A percentile compares a stretch with the other conserved stretches of the same genome.
Conservation (phyloP, 2,329 filamentous ascomycete species). For the Zasmidium cellare region DNA sequence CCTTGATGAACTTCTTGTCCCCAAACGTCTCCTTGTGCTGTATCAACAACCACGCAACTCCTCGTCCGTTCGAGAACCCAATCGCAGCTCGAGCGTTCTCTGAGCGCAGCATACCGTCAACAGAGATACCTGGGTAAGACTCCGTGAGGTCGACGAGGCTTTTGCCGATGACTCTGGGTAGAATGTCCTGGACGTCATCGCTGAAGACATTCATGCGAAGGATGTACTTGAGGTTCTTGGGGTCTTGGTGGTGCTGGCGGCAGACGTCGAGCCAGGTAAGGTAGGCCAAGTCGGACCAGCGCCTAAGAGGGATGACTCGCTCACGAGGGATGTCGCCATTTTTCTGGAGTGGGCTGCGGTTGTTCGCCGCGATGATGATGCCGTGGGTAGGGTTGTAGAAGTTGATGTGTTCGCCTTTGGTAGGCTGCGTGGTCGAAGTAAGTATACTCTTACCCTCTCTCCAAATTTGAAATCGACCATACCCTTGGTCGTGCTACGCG, state of each 20-base stretch:
- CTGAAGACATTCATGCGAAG: constrained; percentile 4
- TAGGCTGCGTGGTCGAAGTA: background rate
- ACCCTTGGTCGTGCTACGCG: too few species aligned
- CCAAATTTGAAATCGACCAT: too few species aligned
- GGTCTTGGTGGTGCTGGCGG: background rate
- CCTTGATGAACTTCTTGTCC: constrained; percentile 1
- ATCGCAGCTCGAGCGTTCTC: background rate
- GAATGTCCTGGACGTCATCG: background rate
- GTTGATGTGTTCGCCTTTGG: background rate
- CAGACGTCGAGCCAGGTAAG: constrained; percentile 4
- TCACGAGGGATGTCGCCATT: background rate
- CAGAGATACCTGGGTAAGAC: background rate
- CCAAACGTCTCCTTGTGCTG: constrained; percentile 13
- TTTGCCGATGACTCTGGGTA: background rate
- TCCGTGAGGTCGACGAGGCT: background rate
- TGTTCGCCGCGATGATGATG: constrained; percentile 7
- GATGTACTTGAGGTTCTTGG: constrained; percentile 2
- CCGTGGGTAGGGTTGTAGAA: constrained; percentile 3
- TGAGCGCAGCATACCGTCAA: background rate
- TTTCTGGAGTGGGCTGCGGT: background rate
- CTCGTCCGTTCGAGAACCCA: constrained; percentile 9
- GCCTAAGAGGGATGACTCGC: background rate
- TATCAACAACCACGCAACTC: constrained; percentile 7
- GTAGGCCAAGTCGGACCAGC: constrained; percentile 6
- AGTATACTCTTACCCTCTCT: background rate